These are phyloP conservation scores for Mycena indigotica DNA, from an alignment of 768 basidiomycete genomes.

Conservation along the genomic window DNA sequence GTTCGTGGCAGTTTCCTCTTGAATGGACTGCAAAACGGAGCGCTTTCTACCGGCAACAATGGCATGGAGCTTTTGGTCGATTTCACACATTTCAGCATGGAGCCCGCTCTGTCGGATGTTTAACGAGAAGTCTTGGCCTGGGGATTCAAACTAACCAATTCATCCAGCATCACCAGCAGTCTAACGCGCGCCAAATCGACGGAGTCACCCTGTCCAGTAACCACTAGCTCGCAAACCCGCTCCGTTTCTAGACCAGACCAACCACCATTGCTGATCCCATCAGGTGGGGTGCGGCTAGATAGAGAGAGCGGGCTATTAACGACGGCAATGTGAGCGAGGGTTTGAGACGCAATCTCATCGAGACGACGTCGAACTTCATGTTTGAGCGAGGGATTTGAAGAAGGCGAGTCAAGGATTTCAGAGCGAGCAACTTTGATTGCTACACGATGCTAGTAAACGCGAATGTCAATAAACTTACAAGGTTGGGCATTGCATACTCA, in stretches of 20 bases:
- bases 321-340: slow-evolving; percentile 91
- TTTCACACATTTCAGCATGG: slow-evolving; percentile 88
- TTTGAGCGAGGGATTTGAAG: slow-evolving; percentile 79
- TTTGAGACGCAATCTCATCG: slow-evolving; percentile 93
- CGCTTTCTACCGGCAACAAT: slow-evolving; percentile 92
- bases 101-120: slow-evolving; percentile 93
- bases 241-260: slow-evolving; percentile 94
- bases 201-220: slow-evolving; percentile 86
- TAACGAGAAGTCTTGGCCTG: too few relatives aligned
- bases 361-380: slow-evolving; percentile 78
- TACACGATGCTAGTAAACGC: slow-evolving; percentile 64
- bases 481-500: slow-evolving; percentile 34
- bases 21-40: slow-evolving; percentile 82
- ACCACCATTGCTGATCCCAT: slow-evolving; percentile 76
- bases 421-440: slow-evolving; percentile 90
- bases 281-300: slow-evolving; percentile 74
- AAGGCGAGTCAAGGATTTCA: slow-evolving; percentile 86
- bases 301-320: slow-evolving; percentile 81
- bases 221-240: slow-evolving; percentile 87
- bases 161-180: slow-evolving; percentile 91
- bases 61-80: slow-evolving; percentile 91
- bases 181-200: slow-evolving; percentile 91
- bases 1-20: slow-evolving; percentile 96
- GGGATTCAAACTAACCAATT: slow-evolving; percentile 81
- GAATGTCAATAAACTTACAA: slow-evolving; percentile 19